Percentiles rank a stretch among this genome's conserved stretches.
Evolutionary conservation across 306 rosid genomes (phyloP).

Genomic region (Acacia confusa): DNA sequence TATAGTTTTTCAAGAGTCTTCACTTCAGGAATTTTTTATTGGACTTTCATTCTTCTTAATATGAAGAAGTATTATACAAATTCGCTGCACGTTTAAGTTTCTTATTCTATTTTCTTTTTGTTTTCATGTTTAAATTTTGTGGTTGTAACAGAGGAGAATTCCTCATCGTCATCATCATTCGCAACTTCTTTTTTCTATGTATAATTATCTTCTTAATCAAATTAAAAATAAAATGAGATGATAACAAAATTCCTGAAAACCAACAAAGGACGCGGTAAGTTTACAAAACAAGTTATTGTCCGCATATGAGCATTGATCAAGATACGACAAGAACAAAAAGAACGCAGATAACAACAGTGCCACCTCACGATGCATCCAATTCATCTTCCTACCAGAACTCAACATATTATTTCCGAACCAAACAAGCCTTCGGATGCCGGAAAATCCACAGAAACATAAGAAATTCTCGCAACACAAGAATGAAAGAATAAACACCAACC

Average conservation of each 20-base stretch:
- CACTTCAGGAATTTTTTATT: neutral
- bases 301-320: neutral
- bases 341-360: neutral
- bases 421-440: neutral
- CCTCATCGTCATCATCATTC: neutral
- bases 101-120: neutral
- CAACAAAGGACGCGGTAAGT: neutral
- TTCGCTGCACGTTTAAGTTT: neutral
- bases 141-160: neutral
- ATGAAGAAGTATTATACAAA: neutral
- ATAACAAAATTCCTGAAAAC: neutral
- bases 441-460: neutral
- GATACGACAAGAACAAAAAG: neutral
- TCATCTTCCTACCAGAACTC: neutral
- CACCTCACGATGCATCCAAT: neutral
- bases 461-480: neutral
- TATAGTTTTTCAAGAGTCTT: neutral
- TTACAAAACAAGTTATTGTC: neutral
- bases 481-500: slow-evolving; percentile 27
- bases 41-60: neutral
- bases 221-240: neutral
- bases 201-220: neutral
- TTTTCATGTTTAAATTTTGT: neutral
- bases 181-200: neutral
- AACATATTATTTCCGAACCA: neutral